Evolutionary conservation across 805 yeast species (phyloP).

Genomic region (Candida chilensis): DNA sequence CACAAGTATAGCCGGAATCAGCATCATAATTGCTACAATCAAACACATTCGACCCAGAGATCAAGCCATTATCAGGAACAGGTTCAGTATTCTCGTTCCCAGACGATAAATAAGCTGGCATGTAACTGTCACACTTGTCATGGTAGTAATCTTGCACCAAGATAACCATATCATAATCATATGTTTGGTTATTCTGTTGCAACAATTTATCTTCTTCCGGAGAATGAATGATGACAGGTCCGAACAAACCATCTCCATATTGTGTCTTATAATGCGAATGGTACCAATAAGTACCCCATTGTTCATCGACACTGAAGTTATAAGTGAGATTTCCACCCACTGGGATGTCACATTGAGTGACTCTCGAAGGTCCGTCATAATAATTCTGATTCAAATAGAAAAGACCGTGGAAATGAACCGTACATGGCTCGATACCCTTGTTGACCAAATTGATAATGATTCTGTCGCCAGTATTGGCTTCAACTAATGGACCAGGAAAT

Average conservation of each 20-base stretch:
- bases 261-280: conserved; percentile 12
- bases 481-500: conserved; percentile 11
- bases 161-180: conserved; percentile 3
- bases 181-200: not conserved
- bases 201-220: conserved; percentile 5
- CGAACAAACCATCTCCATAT: conserved; percentile 12
- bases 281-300: conserved; percentile 13
- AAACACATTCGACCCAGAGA: conserved; percentile 23
- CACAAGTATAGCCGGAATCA: conserved; percentile 1
- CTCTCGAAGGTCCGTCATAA: conserved; percentile 10
- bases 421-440: conserved; percentile 6
- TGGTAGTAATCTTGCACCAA: conserved; percentile 14
- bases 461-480: conserved; percentile 9
- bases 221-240: conserved; percentile 9
- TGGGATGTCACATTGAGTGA: conserved; percentile 9
- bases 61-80: conserved; percentile 22
- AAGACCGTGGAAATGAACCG: conserved; percentile 12
- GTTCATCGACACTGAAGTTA: conserved; percentile 7
- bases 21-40: conserved; percentile 8
- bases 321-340: conserved; percentile 7
- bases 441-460: conserved; percentile 8
- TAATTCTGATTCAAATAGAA: conserved; percentile 8
- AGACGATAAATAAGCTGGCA: conserved; percentile 26
- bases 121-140: conserved; percentile 8
- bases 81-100: conserved; percentile 22